Evolutionary conservation across 2,329 filamentous ascomycete species (phyloP).

Genomic region (Aplosporella prunicola): DNA sequence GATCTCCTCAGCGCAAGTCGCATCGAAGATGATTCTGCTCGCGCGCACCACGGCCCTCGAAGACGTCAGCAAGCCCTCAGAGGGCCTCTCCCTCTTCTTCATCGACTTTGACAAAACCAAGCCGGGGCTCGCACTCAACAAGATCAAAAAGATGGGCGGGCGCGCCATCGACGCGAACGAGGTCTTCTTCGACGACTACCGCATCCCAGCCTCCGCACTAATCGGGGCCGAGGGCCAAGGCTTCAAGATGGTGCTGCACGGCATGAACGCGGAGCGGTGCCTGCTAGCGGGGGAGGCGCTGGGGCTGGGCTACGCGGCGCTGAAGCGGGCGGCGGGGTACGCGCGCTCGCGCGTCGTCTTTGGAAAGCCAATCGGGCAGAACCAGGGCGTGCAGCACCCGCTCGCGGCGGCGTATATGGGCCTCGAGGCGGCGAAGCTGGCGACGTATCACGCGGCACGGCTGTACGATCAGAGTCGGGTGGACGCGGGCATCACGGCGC

Average conservation of each 20-base stretch:
- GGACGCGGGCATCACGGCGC: constrained; percentile 31
- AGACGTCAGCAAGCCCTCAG: constrained; percentile 57
- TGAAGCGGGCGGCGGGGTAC: constrained; percentile 35
- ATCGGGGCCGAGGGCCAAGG: constrained; percentile 67
- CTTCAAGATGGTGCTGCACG: constrained; percentile 57
- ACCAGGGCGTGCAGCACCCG: constrained; percentile 51
- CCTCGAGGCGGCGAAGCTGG: constrained; percentile 51
- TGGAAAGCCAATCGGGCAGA: constrained; percentile 48
- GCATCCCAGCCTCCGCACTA: constrained; percentile 52
- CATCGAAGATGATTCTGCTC: constrained; percentile 72
- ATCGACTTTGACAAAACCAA: constrained; percentile 59
- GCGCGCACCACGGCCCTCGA: constrained; percentile 65
- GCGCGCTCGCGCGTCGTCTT: constrained; percentile 45
- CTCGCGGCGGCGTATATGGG: constrained; percentile 52
- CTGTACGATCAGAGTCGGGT: constrained; percentile 45
- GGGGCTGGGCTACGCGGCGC: constrained; percentile 64
- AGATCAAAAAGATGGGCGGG: constrained; percentile 79
- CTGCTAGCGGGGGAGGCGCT: constrained; percentile 64
- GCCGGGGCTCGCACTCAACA: constrained; percentile 57
- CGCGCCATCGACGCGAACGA: constrained; percentile 77
- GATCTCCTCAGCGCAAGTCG: constrained; percentile 79
- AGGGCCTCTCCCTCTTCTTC: constrained; percentile 71
- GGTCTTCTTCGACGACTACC: constrained; percentile 76
- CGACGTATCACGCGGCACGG: constrained; percentile 51
- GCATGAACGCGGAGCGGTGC: constrained; percentile 42